Base-by-base conservation (phyloP, 768 basidiomycete species). In the Hirschioporus abietinus region DNA sequence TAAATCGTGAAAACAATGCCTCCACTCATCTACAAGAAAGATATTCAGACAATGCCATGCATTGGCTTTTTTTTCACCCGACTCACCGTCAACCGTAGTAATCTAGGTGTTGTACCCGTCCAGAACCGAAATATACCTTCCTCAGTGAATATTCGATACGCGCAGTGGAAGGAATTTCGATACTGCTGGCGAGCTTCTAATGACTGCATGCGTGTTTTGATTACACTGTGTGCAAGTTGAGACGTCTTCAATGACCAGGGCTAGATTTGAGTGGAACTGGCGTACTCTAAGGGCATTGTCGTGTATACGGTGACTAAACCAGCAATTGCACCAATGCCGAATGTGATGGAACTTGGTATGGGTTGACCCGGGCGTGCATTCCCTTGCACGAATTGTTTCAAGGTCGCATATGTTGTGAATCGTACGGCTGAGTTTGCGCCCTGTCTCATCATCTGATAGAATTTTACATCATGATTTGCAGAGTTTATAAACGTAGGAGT, bases 181-280 rank as follows among this genome's bases (percentile, higher is more conserved):
- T 99, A 99, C 67, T 95, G 89, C 25, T 82, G 78, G 10, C 86
- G 82, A 0, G 96, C 97, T 66, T 86, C 84, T 10, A 99, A 82
- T 6, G 93, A 89, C 77, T 99, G 97, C 97, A 99, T 99, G 26
- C 96, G 87, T 12, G 97, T 99, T 79, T 99, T 99, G 78, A 99
- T 87, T 34, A 98, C 95, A 73, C 95, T 96, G 70, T 17, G 60
- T 66, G 35, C 18, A 25, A 58, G 18, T 35, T 36, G 7, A 52
- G 52, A 26, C 64, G 36, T 69, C 35, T 25, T 63, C 58, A 9
- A 65, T 52, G 58, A 62, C 66, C 62, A 58, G 36, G 36, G 30
- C 60, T 35, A 66, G 18, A 23, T 20, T 35, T 23, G 65, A 27
- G 57, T 0, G 42, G 20, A 70, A 17, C 27, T 25, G 8, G 80